Conservation (phyloP, 1,284 basidiomycete species). For the Phellinidium pouzarii region DNA sequence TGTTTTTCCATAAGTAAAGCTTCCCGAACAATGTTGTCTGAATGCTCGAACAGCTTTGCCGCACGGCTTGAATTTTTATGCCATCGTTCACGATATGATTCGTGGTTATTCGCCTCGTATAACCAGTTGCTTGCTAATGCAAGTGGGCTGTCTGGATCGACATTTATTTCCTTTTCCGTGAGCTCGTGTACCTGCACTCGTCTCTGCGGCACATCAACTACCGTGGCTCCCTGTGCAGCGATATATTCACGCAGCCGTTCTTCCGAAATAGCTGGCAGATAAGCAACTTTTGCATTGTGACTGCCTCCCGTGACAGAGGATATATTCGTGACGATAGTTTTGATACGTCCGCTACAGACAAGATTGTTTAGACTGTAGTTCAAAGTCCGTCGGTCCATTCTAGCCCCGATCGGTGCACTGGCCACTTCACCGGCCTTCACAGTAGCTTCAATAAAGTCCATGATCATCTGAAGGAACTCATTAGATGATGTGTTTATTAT, state of each 20-base stretch:
- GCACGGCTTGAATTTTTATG: constrained; percentile 37
- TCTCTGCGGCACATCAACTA: not conserved
- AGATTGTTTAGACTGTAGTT: constrained; percentile 51
- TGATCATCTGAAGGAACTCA: constrained; percentile 61
- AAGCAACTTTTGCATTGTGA: constrained; percentile 51
- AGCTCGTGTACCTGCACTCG: not conserved
- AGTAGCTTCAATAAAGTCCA: constrained; percentile 48
- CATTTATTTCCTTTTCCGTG: not conserved
- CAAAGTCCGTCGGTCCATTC: constrained; percentile 68
- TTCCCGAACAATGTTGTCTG: constrained; percentile 47
- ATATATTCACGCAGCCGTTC: constrained; percentile 49
- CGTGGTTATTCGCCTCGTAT: not conserved
- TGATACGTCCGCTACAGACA: constrained; percentile 57
- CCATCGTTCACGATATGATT: constrained; percentile 32
- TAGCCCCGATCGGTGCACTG: constrained; percentile 58
- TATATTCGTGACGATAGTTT: constrained; percentile 55
- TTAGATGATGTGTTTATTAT: constrained; percentile 58
- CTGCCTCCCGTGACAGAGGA: constrained; percentile 44
- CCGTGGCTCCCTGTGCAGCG: constrained; percentile 33
- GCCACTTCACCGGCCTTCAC: constrained; percentile 53
- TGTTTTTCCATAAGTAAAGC: constrained; percentile 58
- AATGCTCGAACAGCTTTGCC: constrained; percentile 43
- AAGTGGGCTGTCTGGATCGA: constrained; percentile 5
- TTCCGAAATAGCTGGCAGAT: constrained; percentile 48
- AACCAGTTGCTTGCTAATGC: constrained; percentile 10